Base-by-base conservation (phyloP, 352 stramenopile species). In the Phytophthora multivora region DNA sequence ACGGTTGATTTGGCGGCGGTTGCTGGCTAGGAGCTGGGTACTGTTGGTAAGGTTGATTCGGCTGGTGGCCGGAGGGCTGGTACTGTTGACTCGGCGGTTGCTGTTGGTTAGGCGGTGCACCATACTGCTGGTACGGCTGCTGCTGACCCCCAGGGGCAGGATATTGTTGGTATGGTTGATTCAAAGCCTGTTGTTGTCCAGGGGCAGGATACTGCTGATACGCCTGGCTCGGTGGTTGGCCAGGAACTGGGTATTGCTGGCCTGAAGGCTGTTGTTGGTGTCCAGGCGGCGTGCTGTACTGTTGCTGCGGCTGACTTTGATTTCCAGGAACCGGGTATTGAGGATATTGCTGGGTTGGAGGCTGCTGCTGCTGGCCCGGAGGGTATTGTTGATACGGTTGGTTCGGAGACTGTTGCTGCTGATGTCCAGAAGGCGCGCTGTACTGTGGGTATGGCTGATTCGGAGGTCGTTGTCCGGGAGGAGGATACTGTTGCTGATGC, bases 341-440 rank as follows among this genome's bases (percentile, higher is more conserved):
- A 21, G 58, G 56, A 23, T 72, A 63, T 15, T 46, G 50, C 19
- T 64, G 46, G 38, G 30, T 51, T 4, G 43, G 19, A 50, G 45
- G n/a, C 45, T 53, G 54, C 23, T 61, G 54, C 35, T 73, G 54
- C 39, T 73, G 69, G 35, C 70, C 63, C 15, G 48, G 36, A 39
- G 66, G 49, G 11, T 80, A 80, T 30, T 75, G 65, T 15, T 54
- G 59, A 33, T 61, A 55, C n/a, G 59, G 51, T n/a, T 59, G 51
- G 42, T 21, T 35, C 43, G 38, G 25, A 28, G 5, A 28, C 28
- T 33, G 28, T 12, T 33, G 25, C 5, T 39, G 15, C 38, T 55
- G 38, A 16, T 35, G 52, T 12, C 35, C 53, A 5, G 23, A 25
- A 3, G 42, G 11, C 4, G 42, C 21, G 11, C 18, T 9, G 30